Evolutionary conservation across 805 yeast species (phyloP).

Genomic region (Yarrowia divulgata): DNA sequence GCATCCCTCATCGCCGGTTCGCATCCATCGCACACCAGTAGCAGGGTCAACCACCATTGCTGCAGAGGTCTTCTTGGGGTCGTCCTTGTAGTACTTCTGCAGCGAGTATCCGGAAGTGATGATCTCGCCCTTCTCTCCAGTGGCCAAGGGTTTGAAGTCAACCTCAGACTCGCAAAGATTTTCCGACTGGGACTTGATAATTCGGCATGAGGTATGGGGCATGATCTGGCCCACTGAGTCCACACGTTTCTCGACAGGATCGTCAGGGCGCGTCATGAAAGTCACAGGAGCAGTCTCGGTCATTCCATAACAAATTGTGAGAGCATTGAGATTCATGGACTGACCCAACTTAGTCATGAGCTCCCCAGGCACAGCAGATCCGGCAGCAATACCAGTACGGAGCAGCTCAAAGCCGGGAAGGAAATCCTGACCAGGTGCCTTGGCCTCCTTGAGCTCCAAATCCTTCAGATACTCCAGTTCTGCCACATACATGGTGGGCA

Average conservation of each 20-base stretch:
- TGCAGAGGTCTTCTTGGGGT: conserved; percentile 45
- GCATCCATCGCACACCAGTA: conserved; percentile 48
- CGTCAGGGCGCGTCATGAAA: conserved; percentile 47
- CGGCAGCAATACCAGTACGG: conserved; percentile 49
- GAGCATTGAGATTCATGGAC: conserved; percentile 44
- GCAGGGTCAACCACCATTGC: conserved; percentile 44
- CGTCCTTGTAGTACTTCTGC: conserved; percentile 46
- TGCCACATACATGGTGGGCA: conserved; percentile 50
- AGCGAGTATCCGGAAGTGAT: conserved; percentile 47
- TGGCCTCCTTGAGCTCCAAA: conserved; percentile 39
- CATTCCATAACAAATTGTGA: conserved; percentile 50
- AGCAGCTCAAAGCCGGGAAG: conserved; percentile 44
- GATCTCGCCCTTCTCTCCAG: conserved; percentile 46
- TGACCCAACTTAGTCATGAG: conserved; percentile 45
- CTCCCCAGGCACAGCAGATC: conserved; percentile 49
- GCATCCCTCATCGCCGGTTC: conserved; percentile 49
- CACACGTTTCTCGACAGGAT: conserved; percentile 45
- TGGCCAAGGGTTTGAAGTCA: conserved; percentile 44
- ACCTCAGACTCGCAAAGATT: conserved; percentile 31
- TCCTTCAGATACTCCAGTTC: conserved; percentile 46
- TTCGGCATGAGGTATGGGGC: conserved; percentile 48
- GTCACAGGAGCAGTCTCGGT: conserved; percentile 49
- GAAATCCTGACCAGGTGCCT: conserved; percentile 16
- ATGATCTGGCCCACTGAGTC: conserved; percentile 47
- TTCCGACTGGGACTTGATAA: conserved; percentile 43